Evolutionary conservation across 208 protist species (phyloP).

Genomic region (Acanthamoeba quina): DNA sequence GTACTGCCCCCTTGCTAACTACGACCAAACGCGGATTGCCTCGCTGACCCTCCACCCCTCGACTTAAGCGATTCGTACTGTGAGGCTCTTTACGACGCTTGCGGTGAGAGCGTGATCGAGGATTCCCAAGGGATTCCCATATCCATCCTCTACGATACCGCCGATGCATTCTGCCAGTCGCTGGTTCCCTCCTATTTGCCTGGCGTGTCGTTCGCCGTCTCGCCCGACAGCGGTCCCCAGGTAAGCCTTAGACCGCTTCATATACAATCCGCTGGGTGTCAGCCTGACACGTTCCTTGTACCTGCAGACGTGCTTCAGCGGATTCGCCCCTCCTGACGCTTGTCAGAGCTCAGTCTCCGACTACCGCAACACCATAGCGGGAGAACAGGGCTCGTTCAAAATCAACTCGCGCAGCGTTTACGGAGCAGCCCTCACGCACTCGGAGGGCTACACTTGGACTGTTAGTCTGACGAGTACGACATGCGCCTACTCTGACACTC

Average conservation of each 20-base stretch:
- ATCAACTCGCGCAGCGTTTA: constrained; percentile 57
- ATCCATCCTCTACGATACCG: not conserved
- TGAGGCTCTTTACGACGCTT: not conserved
- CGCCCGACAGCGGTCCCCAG: not conserved
- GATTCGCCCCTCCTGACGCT: constrained; percentile 4
- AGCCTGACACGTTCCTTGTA: not conserved
- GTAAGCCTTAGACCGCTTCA: not conserved
- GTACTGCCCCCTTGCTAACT: not conserved
- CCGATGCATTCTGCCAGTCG: constrained; percentile 12
- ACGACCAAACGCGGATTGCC: not conserved
- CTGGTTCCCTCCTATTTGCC: constrained; percentile 9
- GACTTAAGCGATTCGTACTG: not conserved
- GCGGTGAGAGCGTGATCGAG: not conserved
- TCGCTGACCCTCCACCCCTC: not conserved
- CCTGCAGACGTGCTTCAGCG: constrained; percentile 52
- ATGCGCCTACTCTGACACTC: not conserved
- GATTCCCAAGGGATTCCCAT: not conserved
- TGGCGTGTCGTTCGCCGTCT: not conserved
- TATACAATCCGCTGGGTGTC: not conserved
- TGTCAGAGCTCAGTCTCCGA: constrained; percentile 46
- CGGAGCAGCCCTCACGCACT: not conserved
- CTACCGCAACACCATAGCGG: not conserved
- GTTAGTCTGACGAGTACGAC: not conserved
- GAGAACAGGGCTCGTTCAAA: constrained; percentile 1
- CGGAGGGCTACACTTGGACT: constrained; percentile 34